These are phyloP conservation scores for Vitis labrusca DNA, from an alignment of 164 flowering plant species.

Conservation along the genomic window DNA sequence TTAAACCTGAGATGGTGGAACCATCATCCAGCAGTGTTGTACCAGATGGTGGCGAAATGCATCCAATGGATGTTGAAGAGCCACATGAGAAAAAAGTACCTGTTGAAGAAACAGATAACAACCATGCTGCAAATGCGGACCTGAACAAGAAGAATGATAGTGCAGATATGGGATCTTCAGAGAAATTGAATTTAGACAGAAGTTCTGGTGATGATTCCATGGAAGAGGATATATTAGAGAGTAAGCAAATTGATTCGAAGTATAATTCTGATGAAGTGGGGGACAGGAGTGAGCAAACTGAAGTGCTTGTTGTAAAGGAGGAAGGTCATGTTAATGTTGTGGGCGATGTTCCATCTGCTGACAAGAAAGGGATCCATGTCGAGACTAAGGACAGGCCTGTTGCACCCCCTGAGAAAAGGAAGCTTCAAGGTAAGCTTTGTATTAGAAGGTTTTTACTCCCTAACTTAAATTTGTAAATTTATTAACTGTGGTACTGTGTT, in stretches of 20 bases:
- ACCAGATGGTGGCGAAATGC: constrained; percentile 58
- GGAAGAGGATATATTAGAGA: constrained; percentile 80
- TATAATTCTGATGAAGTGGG: constrained; percentile 39
- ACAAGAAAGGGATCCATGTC: constrained; percentile 26
- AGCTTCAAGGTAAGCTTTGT: constrained; percentile 51
- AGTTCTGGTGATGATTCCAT: constrained; percentile 87
- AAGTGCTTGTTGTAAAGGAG: constrained; percentile 40
- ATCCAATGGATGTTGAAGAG: constrained; percentile 63
- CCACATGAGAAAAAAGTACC: constrained; percentile 50
- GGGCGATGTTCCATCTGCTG: constrained; percentile 37
- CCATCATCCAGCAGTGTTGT: constrained; percentile 64
- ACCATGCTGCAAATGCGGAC: constrained; percentile 37
- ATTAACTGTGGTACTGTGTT: neutral
- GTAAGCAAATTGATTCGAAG: constrained; percentile 59
- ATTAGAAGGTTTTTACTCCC: neutral
- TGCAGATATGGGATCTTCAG: constrained; percentile 55
- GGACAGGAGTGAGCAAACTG: constrained; percentile 41
- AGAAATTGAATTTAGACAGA: constrained; percentile 73
- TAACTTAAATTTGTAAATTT: neutral
- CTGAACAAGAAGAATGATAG: constrained; percentile 47
- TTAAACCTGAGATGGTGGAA: constrained; percentile 76
- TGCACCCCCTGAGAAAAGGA: constrained; percentile 61
- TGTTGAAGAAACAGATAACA: constrained; percentile 43
- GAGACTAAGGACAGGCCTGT: constrained; percentile 32
- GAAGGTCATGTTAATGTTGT: constrained; percentile 42